These are phyloP conservation scores for Xylariomycetidae sp. DNA, from an alignment of 2,329 filamentous ascomycete genomes.

Conservation along the genomic window DNA sequence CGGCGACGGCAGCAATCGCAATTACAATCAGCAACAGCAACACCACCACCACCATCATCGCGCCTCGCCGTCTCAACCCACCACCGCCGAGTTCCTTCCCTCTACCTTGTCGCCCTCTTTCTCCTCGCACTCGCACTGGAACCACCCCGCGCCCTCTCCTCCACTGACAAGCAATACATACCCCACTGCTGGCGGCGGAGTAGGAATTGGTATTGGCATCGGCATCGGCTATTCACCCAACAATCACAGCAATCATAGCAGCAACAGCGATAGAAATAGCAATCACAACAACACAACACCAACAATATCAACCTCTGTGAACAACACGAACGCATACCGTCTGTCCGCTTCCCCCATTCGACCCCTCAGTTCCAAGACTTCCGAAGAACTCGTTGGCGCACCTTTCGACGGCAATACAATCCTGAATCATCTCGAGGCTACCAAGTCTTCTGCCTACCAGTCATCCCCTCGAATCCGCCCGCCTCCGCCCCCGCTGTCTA, in stretches of 20 bases:
- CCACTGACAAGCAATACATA: constrained; percentile 15
- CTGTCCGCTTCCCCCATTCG: constrained; percentile 31
- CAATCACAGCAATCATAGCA: constrained; percentile 3
- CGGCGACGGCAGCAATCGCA: constrained; percentile 20
- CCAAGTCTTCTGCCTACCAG: constrained; percentile 33
- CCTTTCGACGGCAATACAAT: constrained; percentile 62
- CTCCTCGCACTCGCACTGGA: constrained; percentile 8
- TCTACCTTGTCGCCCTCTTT: constrained; percentile 31
- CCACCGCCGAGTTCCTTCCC: constrained; percentile 40
- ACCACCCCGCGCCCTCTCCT: constrained; percentile 3
- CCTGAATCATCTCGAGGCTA: constrained; percentile 55
- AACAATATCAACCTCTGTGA: constrained; percentile 5
- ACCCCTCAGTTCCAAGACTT: constrained; percentile 39
- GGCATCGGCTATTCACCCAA: constrained; percentile 7
- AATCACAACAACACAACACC: too few relatives aligned
- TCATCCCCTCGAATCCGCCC: constrained; percentile 26
- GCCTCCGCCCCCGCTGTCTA: constrained; percentile 29
- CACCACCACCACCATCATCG: constrained; percentile 5
- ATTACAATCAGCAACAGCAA: constrained; percentile 25
- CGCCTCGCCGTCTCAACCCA: constrained; percentile 2
- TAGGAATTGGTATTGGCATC: constrained; percentile 6
- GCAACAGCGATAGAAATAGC: constrained; percentile 1
- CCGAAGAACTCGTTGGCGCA: constrained; percentile 59
- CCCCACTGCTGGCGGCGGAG: constrained; percentile 10
- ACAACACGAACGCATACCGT: constrained; percentile 18